Base-by-base conservation (phyloP, 2,329 filamentous ascomycete genomes). In the Aspergillus sp. region DNA sequence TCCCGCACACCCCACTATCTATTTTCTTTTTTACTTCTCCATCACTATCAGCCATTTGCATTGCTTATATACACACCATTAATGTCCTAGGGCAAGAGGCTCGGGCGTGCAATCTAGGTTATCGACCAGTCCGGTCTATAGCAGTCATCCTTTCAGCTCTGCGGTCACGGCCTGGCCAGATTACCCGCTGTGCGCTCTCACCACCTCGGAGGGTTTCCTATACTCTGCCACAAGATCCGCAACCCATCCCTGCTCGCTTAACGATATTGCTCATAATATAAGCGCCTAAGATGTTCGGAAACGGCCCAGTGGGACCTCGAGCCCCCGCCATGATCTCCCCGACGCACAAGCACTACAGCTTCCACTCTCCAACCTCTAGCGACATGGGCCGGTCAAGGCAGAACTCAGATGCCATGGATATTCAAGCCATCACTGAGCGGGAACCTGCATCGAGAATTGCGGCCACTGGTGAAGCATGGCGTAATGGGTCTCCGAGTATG, bases 371-470 rank as follows among this genome's bases (percentile, higher is more conserved):
- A 7, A 63, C 64, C 3, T 60, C 68, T 23, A 71, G 66, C 59
- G 72, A 72, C n/a, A 64, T 68, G 28, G 63, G 64, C 41, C 69
- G 72, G 11, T 72, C 73, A 31, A 70, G 74, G 52, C 72, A 76
- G 38, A 73, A 74, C 7, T 76, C 74, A 9, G 73, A 74, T 7
- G 73, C 74, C 1, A 76, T 76, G 74, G 72, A 76, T 34, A 72
- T 76, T 51, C 71, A 76, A 52, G 63, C 64, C 31, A 70, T 76
- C 51, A 74, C 74, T 25, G 73, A 74, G 49, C 65, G 71, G 63
- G 71, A 75, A 56, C 68, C 69, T 7, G 54, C 61, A 7, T 67
- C 70, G 38, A 65, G 64, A 57, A 66, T 69, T 13, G 62, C 65
- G 19, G 59, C 66, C 51, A 60, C 47, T 55, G 57, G 63, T 43